Evolutionary conservation across 768 basidiomycete species (phyloP), one percentile per base, ranked within the genome.

Genomic region (Ephemerocybe angulata): DNA sequence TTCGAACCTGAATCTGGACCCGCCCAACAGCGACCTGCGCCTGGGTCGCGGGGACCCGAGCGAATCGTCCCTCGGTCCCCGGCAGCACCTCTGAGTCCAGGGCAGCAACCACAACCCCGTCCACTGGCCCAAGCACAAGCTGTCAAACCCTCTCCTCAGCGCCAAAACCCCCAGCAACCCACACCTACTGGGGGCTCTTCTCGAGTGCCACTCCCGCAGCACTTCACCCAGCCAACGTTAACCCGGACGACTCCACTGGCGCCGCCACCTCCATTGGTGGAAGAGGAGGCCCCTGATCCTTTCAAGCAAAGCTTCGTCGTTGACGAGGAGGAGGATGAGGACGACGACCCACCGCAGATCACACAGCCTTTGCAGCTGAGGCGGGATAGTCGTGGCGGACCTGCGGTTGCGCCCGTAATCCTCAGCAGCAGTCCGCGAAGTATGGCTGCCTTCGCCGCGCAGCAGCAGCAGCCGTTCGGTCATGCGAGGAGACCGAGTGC

Each of bases 251-350:
- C 48, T 19, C 48, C 29, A 3, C 15, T 50, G 13, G 48, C 48
- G 15, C 48, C 48, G 30, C 59, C 12, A 52, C 43, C 54, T 12
- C 57, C 49, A 37, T n/a, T 52, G 35, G 54, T 54, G 12, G 68
- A 66, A 3, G 74, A 70, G 27, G 75, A 73, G 4, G 75, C 73
- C 49, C 41, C 73, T 15, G 72, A 79, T 51, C 76, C 77, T 1
- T 79, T 79, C 58, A 66, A 68, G 57, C 67, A 63, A 54, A 78
- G 74, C 55, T 62, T 65, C 41, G 31, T 67, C 33, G 58, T 56
- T 30, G 46, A 47, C 41, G 53, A 35, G 24, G 53, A 54, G 1
- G 54, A 50, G 48, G 53, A 54, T 8, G 54, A 50, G 48, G 47
- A 49, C 28, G 53, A 54, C 24, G 21, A 37, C 19, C 56, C 49